A percentile compares a stretch with the other conserved stretches of the same genome.
These are phyloP conservation scores for Mycena sp. DNA, from an alignment of 1,284 basidiomycete species.

Conservation along the genomic window DNA sequence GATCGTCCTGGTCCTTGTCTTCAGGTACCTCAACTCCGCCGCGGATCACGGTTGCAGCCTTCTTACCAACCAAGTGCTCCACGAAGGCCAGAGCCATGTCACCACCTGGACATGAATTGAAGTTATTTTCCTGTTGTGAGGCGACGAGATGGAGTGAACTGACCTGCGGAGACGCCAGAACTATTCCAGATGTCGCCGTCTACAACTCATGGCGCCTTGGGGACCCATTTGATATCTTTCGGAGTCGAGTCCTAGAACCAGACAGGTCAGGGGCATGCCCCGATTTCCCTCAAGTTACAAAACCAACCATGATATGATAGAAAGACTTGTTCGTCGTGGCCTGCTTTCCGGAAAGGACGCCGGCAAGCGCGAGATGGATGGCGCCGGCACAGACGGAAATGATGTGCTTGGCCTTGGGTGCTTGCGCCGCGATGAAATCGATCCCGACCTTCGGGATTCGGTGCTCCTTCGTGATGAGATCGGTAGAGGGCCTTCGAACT, in stretches of 20 bases:
- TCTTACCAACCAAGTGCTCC: slow-evolving; percentile 13
- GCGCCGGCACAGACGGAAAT: slow-evolving; percentile 42
- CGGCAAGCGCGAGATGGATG: slow-evolving; percentile 36
- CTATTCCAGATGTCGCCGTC: slow-evolving; percentile 46
- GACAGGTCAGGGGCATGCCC: slow-evolving; percentile 9
- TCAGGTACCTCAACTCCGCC: slow-evolving; percentile 13
- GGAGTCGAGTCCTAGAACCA: slow-evolving; percentile 22
- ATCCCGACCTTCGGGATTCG: slow-evolving; percentile 23
- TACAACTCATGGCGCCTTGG: slow-evolving; percentile 44
- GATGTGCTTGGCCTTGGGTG: slow-evolving; percentile 37
- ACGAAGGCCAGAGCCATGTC: slow-evolving; percentile 28
- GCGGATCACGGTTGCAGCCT: slow-evolving; percentile 6
- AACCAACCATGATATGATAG: slow-evolving; percentile 17
- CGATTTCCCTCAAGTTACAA: not conserved
- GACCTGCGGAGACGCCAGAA: slow-evolving; percentile 44
- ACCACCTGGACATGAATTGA: not conserved
- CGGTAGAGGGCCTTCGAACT: slow-evolving; percentile 17
- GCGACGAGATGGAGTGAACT: not conserved
- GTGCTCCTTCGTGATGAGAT: not conserved
- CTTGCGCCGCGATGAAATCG: slow-evolving; percentile 35
- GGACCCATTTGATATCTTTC: slow-evolving; percentile 40
- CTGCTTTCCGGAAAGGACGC: slow-evolving; percentile 37
- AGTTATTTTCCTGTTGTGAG: not conserved
- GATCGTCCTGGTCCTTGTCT: slow-evolving; percentile 8
- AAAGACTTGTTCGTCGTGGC: slow-evolving; percentile 41